These are phyloP conservation scores for Boletus edulis DNA, from an alignment of 768 basidiomycete genomes.

Conservation along the genomic window DNA sequence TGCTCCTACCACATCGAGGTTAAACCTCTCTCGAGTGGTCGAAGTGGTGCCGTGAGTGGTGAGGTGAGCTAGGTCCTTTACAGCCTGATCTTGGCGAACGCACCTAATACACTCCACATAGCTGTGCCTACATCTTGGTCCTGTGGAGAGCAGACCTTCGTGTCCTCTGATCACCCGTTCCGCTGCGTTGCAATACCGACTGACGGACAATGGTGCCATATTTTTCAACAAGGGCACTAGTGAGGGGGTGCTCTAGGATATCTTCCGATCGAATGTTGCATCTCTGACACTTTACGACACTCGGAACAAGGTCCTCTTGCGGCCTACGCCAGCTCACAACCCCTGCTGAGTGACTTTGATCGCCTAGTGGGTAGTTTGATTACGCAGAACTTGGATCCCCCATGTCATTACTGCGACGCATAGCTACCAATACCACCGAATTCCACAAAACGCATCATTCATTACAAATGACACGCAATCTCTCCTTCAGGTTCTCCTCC, in stretches of 20 bases:
- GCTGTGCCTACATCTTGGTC: conserved; percentile 64
- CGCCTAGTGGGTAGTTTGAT: neutral
- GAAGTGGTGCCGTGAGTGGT: conserved; percentile 76
- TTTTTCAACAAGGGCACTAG: conserved; percentile 78
- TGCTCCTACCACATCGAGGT: conserved; percentile 73
- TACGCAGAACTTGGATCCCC: neutral
- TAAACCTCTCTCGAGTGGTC: conserved; percentile 65
- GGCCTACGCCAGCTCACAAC: neutral
- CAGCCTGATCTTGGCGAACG: neutral
- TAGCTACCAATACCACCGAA: neutral
- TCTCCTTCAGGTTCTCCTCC: conserved; percentile 37
- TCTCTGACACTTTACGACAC: neutral
- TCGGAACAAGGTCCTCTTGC: neutral
- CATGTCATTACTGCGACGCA: no score
- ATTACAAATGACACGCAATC: conserved; percentile 38
- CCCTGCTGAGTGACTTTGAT: no score
- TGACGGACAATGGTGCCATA: conserved; percentile 60
- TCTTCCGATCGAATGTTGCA: neutral
- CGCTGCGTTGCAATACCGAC: conserved; percentile 64
- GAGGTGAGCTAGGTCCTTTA: conserved; percentile 45
- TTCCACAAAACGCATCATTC: conserved; percentile 2
- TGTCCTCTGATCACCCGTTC: conserved; percentile 47
- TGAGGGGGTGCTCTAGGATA: conserved; percentile 53
- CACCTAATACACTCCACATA: conserved; percentile 22
- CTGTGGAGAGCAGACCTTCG: conserved; percentile 32